phyloP scores from a whole-genome alignment of 2,329 filamentous ascomycete species.

The Lachnellula arida region DNA sequence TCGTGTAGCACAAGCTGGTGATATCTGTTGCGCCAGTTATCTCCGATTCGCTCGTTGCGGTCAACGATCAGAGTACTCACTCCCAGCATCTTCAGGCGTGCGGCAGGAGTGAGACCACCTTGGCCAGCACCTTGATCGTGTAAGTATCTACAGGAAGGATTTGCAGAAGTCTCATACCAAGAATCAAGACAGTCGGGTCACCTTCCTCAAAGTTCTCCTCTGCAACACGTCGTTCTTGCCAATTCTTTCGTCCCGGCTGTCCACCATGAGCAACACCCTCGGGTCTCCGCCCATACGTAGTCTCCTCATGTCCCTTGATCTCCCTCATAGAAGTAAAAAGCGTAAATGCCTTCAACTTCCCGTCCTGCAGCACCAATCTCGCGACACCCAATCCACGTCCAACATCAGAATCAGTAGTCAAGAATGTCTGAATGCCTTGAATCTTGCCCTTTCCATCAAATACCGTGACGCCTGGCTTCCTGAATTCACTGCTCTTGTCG shows the following conservation, averaged over 20 bases:
- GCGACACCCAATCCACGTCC: conserved; percentile 54
- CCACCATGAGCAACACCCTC: conserved; percentile 53
- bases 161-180: conserved; percentile 42
- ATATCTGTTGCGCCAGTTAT: conserved; percentile 61
- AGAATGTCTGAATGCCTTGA: conserved; percentile 50
- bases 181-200: conserved; percentile 52
- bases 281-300: conserved; percentile 42
- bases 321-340: conserved; percentile 56
- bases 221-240: conserved; percentile 48
- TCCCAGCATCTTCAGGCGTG: conserved; percentile 55
- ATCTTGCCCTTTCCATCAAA: conserved; percentile 39
- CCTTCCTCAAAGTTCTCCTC: conserved; percentile 41
- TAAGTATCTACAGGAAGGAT: background rate
- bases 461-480: conserved; percentile 28
- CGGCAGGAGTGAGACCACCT: conserved; percentile 52
- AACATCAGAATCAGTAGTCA: conserved; percentile 47
- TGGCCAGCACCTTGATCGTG: conserved; percentile 50
- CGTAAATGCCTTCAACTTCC: conserved; percentile 57
- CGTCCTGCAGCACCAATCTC: conserved; percentile 40
- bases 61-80: conserved; percentile 54
- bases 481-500: conserved; percentile 22
- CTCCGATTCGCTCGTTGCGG: conserved; percentile 51
- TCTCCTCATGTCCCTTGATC: conserved; percentile 51
- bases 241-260: conserved; percentile 51
- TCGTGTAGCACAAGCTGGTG: conserved; percentile 65